phyloP scores from a whole-genome alignment of 306 rosid genomes.

The Medicago arabica region DNA sequence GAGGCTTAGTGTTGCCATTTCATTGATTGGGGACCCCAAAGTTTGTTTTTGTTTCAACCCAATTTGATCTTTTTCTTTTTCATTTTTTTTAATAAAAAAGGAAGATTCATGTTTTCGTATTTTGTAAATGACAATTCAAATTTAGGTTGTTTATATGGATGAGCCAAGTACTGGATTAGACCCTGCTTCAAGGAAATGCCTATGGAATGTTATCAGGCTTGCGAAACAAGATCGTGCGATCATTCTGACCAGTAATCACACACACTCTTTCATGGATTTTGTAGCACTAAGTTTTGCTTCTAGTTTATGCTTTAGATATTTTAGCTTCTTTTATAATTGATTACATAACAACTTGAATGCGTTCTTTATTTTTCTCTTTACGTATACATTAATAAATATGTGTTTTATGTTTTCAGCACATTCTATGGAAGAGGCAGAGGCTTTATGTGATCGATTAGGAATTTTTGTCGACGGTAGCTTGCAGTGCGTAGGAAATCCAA shows the following conservation, averaged over 20 bases:
- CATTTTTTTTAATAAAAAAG: not conserved
- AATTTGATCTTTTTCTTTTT: not conserved
- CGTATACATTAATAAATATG: slow-evolving; percentile 30
- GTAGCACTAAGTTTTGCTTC: slow-evolving; percentile 1
- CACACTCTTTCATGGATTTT: slow-evolving; percentile 41
- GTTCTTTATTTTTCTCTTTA: too few species aligned
- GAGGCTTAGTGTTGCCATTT: slow-evolving; percentile 89
- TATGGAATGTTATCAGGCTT: slow-evolving; percentile 79
- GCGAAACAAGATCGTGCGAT: slow-evolving; percentile 84
- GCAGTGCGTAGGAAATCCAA: slow-evolving; percentile 92
- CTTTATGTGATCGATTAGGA: slow-evolving; percentile 81
- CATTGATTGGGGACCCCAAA: slow-evolving; percentile 83
- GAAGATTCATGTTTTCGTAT: slow-evolving; percentile 21
- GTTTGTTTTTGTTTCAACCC: slow-evolving; percentile 50
- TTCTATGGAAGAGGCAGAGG: slow-evolving; percentile 98
- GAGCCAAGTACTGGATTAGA: slow-evolving; percentile 94
- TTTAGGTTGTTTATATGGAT: slow-evolving; percentile 91
- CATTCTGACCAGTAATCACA: slow-evolving; percentile 75
- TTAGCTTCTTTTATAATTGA: not conserved
- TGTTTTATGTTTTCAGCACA: slow-evolving; percentile 66
- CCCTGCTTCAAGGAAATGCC: slow-evolving; percentile 83
- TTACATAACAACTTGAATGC: too few species aligned
- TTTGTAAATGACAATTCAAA: slow-evolving; percentile 2
- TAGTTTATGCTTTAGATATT: slow-evolving; percentile 1
- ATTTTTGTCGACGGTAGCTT: slow-evolving; percentile 80